Evolutionary conservation across 1,284 basidiomycete genomes (phyloP), one percentile per base, ranked within the genome.

Genomic region (Pyrrhoderma lamaoense): DNA sequence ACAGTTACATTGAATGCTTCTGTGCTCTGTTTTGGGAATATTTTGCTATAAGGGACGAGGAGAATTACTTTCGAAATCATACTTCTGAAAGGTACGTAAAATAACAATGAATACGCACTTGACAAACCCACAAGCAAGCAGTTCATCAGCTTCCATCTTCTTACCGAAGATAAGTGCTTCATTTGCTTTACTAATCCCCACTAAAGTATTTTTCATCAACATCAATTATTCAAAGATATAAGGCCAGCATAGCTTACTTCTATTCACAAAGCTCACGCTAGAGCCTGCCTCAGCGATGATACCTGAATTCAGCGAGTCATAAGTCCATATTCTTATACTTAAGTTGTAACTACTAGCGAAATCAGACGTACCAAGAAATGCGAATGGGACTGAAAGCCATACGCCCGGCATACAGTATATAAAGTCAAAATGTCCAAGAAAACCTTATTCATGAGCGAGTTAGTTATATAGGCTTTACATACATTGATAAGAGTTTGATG

Each of bases 381-480:
- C 73, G 59, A 86, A 86, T 0, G 82, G 83, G 0, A 78, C 70
- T 23, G 76, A 75, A 9, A 86, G 62, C 79, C 80, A 86, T 1
- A 67, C 72, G 51, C 73, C 68, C 1, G 80, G 78, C 55, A 85
- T 63, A n/a, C 75, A 71, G 56, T 84, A 86, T 22, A 86, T 81
- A 60, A 86, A 84, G 60, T 87, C 83, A 58, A 85, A 85, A 54
- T 84, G 75, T 1, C 83, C 82, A 21, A 86, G 65, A 58, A 84
- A 77, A 1, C 82, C 83, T 85, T 58, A 2, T 43, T 31, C 25
- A 45, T 36, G 46, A 9, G 23, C 13, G 23, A 31, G 19, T 16
- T 47, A 38, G 47, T 19, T 39, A 31, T 50, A 2, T 19, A 13
- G 8, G 22, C 25, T 50, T 39, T 38, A 37, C 34, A 47, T 8